These are phyloP conservation scores for Trichosporon sp. DNA, from an alignment of 1,284 basidiomycete genomes.

Conservation along the genomic window DNA sequence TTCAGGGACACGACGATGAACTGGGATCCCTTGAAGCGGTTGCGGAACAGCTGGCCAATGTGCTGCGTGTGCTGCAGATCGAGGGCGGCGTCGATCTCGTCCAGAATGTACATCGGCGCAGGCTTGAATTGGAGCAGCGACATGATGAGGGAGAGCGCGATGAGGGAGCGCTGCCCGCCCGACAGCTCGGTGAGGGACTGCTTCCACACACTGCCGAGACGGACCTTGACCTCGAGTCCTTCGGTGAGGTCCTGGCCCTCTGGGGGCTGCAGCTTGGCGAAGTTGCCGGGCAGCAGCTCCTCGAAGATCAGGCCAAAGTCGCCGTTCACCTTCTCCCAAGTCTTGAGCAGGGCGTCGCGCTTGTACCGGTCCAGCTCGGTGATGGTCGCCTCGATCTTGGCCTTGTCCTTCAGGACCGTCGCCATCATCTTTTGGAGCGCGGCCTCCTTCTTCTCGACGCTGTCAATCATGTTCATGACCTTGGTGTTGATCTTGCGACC, in stretches of 20 bases:
- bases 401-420: constrained; percentile 89
- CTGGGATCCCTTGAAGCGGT: constrained; percentile 90
- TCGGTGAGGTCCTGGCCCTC: constrained; percentile 91
- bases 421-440: constrained; percentile 83
- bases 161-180: constrained; percentile 94
- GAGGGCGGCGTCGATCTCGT: constrained; percentile 96
- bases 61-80: constrained; percentile 96
- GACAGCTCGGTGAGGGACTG: constrained; percentile 94
- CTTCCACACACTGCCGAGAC: constrained; percentile 94
- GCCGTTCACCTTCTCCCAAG: constrained; percentile 92
- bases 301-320: constrained; percentile 98
- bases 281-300: constrained; percentile 94
- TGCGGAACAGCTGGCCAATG: constrained; percentile 93
- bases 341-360: constrained; percentile 86
- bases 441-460: constrained; percentile 90
- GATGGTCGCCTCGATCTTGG: constrained; percentile 95
- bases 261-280: constrained; percentile 90
- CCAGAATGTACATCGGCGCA: constrained; percentile 99
- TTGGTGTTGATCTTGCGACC: constrained; percentile 96
- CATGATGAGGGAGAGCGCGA: constrained; percentile 97
- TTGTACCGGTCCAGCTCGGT: constrained; percentile 92
- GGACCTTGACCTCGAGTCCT: constrained; percentile 98
- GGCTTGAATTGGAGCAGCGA: constrained; percentile 97
- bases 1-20: constrained; percentile 98
- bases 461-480: constrained; percentile 94